Evolutionary conservation across 2,329 filamentous ascomycete species (phyloP), one percentile per base, ranked within the genome.

Genomic region (Colletotrichum tropicicola): DNA sequence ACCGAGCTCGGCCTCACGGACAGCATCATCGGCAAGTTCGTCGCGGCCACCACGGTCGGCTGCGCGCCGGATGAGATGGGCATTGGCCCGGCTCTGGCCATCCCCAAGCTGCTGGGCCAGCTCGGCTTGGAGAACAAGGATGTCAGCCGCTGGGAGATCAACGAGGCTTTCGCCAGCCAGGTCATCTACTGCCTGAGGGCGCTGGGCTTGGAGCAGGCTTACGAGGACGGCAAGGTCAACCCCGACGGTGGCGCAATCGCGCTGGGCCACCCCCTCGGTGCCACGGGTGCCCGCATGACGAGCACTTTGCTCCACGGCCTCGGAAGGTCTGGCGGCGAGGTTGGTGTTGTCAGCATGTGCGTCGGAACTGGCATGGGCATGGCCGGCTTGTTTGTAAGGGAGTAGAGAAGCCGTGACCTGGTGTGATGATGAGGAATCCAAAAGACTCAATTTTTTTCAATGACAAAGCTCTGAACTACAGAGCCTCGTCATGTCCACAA

Each of bases 31-130:
- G 94, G 91, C 35, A 93, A 92, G 76, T 98, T 94, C 82, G 92
- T 94, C 0, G 90, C 87, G 0, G 91, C 92, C 1, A 85, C 89
- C 28, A 90, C 92, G 10, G 88, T 89, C 0, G 94, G 95, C 12
- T 97, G 93, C 75, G 84, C 83, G 54, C 94, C 95, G 0, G 93
- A 97, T 73, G 94, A 97, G 84, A 98, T 98, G 95, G 94, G 95
- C 39, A 84, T 98, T 62, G 94, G 95, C 0, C 94, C 95, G 0
- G 93, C 93, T 0, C 74, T 97, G 27, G 94, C 93, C 0, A 95
- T 98, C 55, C 94, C 94, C 6, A 92, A 91, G 75, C 83, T 97
- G 19, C 83, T 98, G n/a, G 77, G 82, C 17, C 87, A 88, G 66
- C 86, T 91, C 2, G 92, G 90, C 1, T 76, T 98, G 13, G 74